Base-by-base conservation (phyloP, 1,139 yeast genomes). In the Yamadazyma songkhlaensis region DNA sequence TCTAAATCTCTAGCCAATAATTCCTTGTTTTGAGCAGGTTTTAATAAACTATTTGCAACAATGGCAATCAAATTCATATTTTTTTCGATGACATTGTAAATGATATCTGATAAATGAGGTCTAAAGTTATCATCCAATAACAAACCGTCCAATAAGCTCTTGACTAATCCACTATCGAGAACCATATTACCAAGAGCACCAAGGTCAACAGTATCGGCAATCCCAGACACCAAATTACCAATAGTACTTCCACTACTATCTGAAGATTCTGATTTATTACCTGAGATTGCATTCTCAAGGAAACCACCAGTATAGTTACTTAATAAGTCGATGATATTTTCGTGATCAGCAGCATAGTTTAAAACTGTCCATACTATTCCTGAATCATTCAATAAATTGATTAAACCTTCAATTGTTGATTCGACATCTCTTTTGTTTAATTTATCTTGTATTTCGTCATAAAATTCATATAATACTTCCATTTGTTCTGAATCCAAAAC, bases 361-460 rank as follows among this genome's bases (percentile, higher is more conserved):
- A 71, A 58, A 14, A 60, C 53, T 9, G 53, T 50, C 54, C 66
- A 65, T 30, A 71, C 50, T 11, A 71, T 45, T 10, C 72, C 74
- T 1, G 74, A 59, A 25, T 45, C 47, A 47, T 70, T 69, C 26
- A 69, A 53, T n/a, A 54, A 36, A 12, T 46, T 36, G 20, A 68
- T 45, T 14, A 64, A 42, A 9, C 52, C 36, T 25, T 53, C 59
- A 34, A 62, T 49, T 9, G 54, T 47, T 8, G 48, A 45, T 42
- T 53, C 51, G 27, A 52, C 39, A 34, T 51, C 58, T 46, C 63
- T 51, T 29, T 29, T 34, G 31, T 29, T 31, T 24, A 38, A 33
- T 25, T 39, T 23, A n/a, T 20, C 13, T 10, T 45, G 44, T 23
- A 49, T 29, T 4, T 35, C 31, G 14, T 47, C 50, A 15, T 34